Percentiles rank a stretch among this genome's conserved stretches.
phyloP scores from a whole-genome alignment of 805 yeast genomes.

The Starmerella cellae region DNA sequence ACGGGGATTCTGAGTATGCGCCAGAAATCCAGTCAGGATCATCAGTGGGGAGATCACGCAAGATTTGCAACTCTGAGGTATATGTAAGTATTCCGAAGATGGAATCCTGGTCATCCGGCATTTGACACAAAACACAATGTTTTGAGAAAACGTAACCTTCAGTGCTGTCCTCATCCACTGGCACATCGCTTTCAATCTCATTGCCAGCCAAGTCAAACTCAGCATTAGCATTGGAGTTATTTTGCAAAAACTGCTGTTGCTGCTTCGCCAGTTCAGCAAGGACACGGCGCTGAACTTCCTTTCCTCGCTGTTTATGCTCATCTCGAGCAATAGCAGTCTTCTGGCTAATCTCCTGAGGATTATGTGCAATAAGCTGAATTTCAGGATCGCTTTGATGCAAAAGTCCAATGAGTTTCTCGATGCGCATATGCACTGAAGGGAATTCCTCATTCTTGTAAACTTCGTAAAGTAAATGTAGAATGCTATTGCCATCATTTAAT shows the following conservation, averaged over 20 bases:
- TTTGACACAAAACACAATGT: slow-evolving; percentile 71
- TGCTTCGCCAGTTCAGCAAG: slow-evolving; percentile 69
- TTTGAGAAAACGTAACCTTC: slow-evolving; percentile 40
- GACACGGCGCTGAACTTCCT: slow-evolving; percentile 53
- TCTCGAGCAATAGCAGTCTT: slow-evolving; percentile 31
- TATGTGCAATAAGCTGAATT: slow-evolving; percentile 21
- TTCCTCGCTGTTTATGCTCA: slow-evolving; percentile 54
- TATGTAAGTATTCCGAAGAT: slow-evolving; percentile 65
- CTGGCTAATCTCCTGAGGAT: slow-evolving; percentile 11
- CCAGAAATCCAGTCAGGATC: slow-evolving; percentile 52
- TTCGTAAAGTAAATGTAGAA: slow-evolving; percentile 15
- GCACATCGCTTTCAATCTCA: slow-evolving; percentile 29
- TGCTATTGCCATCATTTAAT: slow-evolving; percentile 8
- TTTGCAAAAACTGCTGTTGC: slow-evolving; percentile 59
- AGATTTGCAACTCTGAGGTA: slow-evolving; percentile 27
- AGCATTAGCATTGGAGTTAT: slow-evolving; percentile 20
- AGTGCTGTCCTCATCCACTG: slow-evolving; percentile 3
- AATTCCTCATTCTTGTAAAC: slow-evolving; percentile 2
- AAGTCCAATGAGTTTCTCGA: slow-evolving; percentile 7
- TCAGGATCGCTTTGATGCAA: slow-evolving; percentile 12
- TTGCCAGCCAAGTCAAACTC: slow-evolving; percentile 27
- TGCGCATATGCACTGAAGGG: slow-evolving; percentile 7
- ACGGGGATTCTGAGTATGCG: slow-evolving; percentile 19
- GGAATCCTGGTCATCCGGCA: slow-evolving; percentile 50
- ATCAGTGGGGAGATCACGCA: slow-evolving; percentile 50